Evolutionary conservation across 1,139 yeast genomes (phyloP).

Genomic region (Saccharomyces pastorianus): DNA sequence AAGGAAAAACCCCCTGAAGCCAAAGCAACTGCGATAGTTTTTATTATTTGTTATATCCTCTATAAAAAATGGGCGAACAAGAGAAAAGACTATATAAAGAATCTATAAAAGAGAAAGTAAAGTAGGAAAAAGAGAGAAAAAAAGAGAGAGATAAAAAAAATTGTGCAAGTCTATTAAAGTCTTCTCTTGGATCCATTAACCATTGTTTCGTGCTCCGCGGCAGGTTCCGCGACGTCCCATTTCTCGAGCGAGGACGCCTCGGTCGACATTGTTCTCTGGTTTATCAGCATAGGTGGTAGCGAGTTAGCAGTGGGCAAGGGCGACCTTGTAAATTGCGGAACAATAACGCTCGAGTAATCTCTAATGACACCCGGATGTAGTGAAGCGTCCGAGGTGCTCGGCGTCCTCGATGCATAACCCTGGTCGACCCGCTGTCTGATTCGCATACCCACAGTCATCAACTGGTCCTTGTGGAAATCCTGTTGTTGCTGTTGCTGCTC

Average conservation of each 20-base stretch:
- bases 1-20: neutral
- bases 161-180: neutral
- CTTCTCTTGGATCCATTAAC: constrained; percentile 16
- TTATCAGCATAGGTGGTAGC: constrained; percentile 26
- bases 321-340: constrained; percentile 12
- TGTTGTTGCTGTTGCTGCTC: constrained; percentile 10
- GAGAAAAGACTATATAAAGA: neutral
- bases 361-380: constrained; percentile 4
- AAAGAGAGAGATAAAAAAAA: neutral
- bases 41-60: neutral
- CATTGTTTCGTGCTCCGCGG: constrained; percentile 15
- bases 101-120: neutral
- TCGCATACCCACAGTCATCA: constrained; percentile 61
- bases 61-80: neutral
- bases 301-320: constrained; percentile 25
- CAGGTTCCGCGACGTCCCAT: constrained; percentile 9
- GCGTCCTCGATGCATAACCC: constrained; percentile 37
- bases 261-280: constrained; percentile 22
- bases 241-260: constrained; percentile 15
- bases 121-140: neutral
- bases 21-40: neutral
- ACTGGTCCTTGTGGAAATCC: constrained; percentile 27
- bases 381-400: neutral
- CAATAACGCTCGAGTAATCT: constrained; percentile 11
- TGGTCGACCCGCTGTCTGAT: constrained; percentile 59